Percentiles rank a stretch among this genome's conserved stretches.
Evolutionary conservation across 1,284 basidiomycete species (phyloP).

Genomic region (Naganishia liquefaciens): DNA sequence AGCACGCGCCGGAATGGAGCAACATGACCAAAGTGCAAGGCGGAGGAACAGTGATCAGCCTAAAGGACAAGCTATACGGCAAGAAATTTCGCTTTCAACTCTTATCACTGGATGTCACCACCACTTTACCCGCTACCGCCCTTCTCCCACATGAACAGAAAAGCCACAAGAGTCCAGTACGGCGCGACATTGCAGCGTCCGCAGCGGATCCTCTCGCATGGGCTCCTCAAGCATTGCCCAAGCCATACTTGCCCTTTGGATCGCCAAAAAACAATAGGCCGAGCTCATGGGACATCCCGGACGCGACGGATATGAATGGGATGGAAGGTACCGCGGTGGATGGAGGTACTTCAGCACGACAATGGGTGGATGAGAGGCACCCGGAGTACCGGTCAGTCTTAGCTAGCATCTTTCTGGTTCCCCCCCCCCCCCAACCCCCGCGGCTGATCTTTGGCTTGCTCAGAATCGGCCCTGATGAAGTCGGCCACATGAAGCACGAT

Average conservation of each 20-base stretch:
- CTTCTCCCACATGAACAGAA: background rate
- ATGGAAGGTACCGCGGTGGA: too few species aligned
- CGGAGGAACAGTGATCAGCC: background rate
- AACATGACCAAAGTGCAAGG: background rate
- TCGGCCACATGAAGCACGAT: background rate
- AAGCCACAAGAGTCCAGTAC: background rate
- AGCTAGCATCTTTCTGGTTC: background rate
- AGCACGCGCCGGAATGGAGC: slow-evolving; percentile 18
- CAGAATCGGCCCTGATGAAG: slow-evolving; percentile 3
- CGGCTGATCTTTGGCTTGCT: background rate
- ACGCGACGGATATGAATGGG: background rate
- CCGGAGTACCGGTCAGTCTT: background rate
- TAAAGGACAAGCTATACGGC: background rate
- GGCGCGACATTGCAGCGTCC: background rate
- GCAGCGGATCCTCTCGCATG: too few species aligned
- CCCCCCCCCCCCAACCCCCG: too few species aligned
- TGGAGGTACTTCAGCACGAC: background rate
- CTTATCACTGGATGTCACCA: background rate
- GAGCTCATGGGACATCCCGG: slow-evolving; percentile 13
- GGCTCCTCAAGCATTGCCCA: too few species aligned
- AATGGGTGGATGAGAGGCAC: background rate
- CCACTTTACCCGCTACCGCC: background rate
- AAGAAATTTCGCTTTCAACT: slow-evolving; percentile 10
- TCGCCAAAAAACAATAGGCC: slow-evolving; percentile 1
- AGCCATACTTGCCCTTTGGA: background rate